Base-by-base conservation (phyloP, 345 rosid genomes). In the Brassica juncea region DNA sequence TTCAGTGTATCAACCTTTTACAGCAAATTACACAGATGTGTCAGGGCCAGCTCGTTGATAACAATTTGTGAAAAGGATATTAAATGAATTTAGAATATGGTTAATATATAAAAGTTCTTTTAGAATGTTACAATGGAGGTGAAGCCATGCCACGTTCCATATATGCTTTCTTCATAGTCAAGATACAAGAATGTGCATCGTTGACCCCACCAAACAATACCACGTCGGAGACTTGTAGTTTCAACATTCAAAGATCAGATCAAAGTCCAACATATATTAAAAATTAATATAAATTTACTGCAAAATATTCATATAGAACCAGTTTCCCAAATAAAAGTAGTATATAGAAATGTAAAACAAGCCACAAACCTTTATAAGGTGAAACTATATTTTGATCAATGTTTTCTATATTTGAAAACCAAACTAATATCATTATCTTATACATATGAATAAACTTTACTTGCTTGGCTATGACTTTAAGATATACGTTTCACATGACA, bases 401-500 rank as follows among this genome's bases (percentile, higher is more conserved):
- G 23, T 47, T 49, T 61, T 3, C 3, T 3, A 47, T 6, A 31
- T 5, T 61, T 3, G 12, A 7, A 25, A 27, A 27, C 21, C 27
- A 64, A 39, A 54, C 8, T 8, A 16, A 54, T 25, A 47, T 15
- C 9, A 27, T 39, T 54, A 5, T 35, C 39, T 10, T 23, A 12
- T 6, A 5, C 6, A 23, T 35, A 64, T 55, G 54, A 78, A 72
- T 23, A 39, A 65, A 42, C 32, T 44, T 72, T 35, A 7, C 21
- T 21, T 8, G 25, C 52, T 68, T 61, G 23, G 34, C 71, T 49
- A 71, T 68, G 82, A 69, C 79, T 80, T 74, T 68, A 80, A 52
- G 70, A 80, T 60, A 80, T 73, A 80, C 82, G 71, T 80, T 80
- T 80, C 82, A 80, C 79, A 80, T 80, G 78, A 80, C 74, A 30